A percentile compares a stretch with the other conserved stretches of the same genome.
Conservation (phyloP, 352 stramenopile species). For the Aphanomyces stellatus region DNA sequence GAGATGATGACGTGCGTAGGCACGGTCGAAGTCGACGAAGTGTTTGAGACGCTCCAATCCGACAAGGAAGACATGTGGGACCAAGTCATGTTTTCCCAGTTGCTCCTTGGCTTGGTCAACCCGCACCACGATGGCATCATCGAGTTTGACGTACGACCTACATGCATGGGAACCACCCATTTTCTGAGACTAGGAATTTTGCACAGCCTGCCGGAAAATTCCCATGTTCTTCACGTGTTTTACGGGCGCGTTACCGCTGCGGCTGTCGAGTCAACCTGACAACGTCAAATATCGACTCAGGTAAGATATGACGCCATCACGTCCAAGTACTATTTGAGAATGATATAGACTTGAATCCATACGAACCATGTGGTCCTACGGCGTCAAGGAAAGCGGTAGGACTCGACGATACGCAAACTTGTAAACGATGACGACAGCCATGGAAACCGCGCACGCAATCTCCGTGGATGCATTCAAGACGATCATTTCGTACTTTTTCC, state of each 20-base stretch:
- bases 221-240: slow-evolving; percentile 16
- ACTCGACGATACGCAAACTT: neutral
- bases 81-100: neutral
- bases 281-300: slow-evolving; percentile 12
- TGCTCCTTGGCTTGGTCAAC: neutral
- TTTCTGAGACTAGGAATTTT: slow-evolving; percentile 8
- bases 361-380: neutral
- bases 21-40: slow-evolving; percentile 1
- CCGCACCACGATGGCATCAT: slow-evolving; percentile 1
- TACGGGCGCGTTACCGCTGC: neutral
- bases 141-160: neutral
- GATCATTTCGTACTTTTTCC: slow-evolving; percentile 14
- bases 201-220: neutral
- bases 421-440: neutral
- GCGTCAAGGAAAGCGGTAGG: neutral
- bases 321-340: neutral
- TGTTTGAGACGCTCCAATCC: slow-evolving; percentile 5
- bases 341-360: too few species aligned
- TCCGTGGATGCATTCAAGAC: neutral
- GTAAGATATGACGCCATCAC: too few species aligned
- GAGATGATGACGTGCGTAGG: neutral
- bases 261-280: neutral
- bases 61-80: slow-evolving; percentile 15
- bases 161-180: neutral
- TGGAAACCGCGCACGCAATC: neutral